Evolutionary conservation across 306 rosid genomes (phyloP).

Genomic region (Trifolium repens): DNA sequence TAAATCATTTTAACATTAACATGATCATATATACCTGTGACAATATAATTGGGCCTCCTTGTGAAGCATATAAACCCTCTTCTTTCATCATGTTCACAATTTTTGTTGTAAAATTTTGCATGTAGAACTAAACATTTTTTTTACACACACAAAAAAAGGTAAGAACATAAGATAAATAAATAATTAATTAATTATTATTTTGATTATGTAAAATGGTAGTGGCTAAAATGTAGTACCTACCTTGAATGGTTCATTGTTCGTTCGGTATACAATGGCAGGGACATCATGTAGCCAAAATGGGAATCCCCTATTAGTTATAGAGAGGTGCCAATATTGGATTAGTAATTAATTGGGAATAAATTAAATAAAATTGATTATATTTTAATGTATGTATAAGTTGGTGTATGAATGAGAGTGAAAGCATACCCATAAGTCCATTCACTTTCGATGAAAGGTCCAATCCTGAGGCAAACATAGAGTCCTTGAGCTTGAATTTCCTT

Average conservation of each 20-base stretch:
- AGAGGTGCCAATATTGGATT: neutral
- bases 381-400: neutral
- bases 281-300: constrained; percentile 90
- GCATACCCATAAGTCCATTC: constrained; percentile 84
- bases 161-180: no score
- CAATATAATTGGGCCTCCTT: constrained; percentile 85
- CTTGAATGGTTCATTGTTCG: constrained; percentile 84
- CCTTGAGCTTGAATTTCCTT: constrained; percentile 80
- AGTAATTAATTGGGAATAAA: neutral
- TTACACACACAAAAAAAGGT: no score
- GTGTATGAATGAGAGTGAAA: neutral
- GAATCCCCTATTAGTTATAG: constrained; percentile 61
- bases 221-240: constrained; percentile 33
- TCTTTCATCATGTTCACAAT: constrained; percentile 73
- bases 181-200: no score
- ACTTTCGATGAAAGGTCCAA: constrained; percentile 91
- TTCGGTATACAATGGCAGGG: constrained; percentile 70
- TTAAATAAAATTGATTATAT: neutral
- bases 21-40: constrained; percentile 49
- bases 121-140: constrained; percentile 52
- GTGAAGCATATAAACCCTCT: constrained; percentile 69
- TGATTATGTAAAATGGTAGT: no score
- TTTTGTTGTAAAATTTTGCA: constrained; percentile 76
- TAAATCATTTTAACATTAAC: neutral
- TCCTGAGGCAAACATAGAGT: constrained; percentile 70